Conservation (phyloP, 129 eudicot species). For the Flaveria sonorensis region DNA sequence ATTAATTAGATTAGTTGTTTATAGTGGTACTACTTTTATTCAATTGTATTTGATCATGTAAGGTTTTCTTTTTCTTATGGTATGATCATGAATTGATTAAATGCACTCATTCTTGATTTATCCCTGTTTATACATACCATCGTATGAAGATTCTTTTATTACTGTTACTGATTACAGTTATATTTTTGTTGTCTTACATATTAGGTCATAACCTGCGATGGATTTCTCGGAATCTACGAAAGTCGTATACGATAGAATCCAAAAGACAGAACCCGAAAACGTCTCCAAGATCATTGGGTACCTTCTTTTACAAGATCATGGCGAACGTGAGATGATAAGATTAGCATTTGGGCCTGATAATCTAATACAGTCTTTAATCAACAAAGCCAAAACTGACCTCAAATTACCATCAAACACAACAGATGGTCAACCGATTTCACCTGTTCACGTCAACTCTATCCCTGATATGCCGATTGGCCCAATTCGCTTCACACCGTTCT, state of each 20-base stretch:
- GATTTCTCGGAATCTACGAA: constrained; percentile 52
- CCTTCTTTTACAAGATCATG: constrained; percentile 55
- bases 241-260: constrained; percentile 48
- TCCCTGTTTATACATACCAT: background rate
- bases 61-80: background rate
- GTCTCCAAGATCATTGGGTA: constrained; percentile 55
- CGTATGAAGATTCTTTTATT: background rate
- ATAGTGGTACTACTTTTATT: background rate
- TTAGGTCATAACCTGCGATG: constrained; percentile 41
- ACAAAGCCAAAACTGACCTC: constrained; percentile 41
- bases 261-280: constrained; percentile 50
- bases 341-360: constrained; percentile 62
- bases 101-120: background rate
- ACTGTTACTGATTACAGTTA: background rate
- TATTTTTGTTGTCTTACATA: constrained; percentile 15
- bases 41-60: background rate
- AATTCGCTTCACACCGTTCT: constrained; percentile 41
- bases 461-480: background rate
- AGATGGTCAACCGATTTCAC: constrained; percentile 34
- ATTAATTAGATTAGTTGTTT: constrained; percentile 12
- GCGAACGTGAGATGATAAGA: constrained; percentile 54
- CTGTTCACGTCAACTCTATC: constrained; percentile 31
- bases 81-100: background rate
- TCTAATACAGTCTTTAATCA: constrained; percentile 38
- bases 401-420: constrained; percentile 35